Evolutionary conservation across 345 rosid genomes (phyloP).

Genomic region (Erysimum cheiranthoides): DNA sequence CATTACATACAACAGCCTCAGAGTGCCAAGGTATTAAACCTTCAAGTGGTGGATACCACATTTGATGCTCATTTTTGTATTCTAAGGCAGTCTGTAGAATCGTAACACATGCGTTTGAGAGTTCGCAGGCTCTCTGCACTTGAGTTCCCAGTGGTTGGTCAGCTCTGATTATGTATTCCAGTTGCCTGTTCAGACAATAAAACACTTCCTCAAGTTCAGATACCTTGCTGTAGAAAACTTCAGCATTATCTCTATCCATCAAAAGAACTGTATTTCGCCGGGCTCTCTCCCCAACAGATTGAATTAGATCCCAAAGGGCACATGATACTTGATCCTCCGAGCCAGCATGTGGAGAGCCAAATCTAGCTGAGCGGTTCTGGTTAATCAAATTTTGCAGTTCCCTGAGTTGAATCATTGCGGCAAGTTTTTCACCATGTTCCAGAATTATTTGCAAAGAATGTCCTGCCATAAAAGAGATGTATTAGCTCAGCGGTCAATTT

Average conservation of each 20-base stretch:
- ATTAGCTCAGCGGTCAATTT: slow-evolving; percentile 11
- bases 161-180: slow-evolving; percentile 66
- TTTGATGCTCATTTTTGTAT: slow-evolving; percentile 75
- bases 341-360: slow-evolving; percentile 49
- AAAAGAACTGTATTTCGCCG: slow-evolving; percentile 86
- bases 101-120: slow-evolving; percentile 74
- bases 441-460: slow-evolving; percentile 72
- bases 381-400: slow-evolving; percentile 73
- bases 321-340: slow-evolving; percentile 64
- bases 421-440: slow-evolving; percentile 96
- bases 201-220: slow-evolving; percentile 88
- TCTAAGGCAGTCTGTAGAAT: slow-evolving; percentile 65
- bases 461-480: slow-evolving; percentile 56
- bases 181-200: slow-evolving; percentile 73
- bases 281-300: slow-evolving; percentile 86
- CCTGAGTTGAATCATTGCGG: slow-evolving; percentile 84
- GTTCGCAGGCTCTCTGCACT: slow-evolving; percentile 76
- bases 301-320: slow-evolving; percentile 94
- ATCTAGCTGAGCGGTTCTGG: slow-evolving; percentile 66
- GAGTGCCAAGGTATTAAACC: slow-evolving; percentile 86
- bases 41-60: slow-evolving; percentile 95
- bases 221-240: slow-evolving; percentile 95
- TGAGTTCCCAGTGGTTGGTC: slow-evolving; percentile 65
- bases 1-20: slow-evolving; percentile 70
- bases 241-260: slow-evolving; percentile 96